phyloP scores from a whole-genome alignment of 2,329 filamentous ascomycete genomes.

The Onygenales sp. region DNA sequence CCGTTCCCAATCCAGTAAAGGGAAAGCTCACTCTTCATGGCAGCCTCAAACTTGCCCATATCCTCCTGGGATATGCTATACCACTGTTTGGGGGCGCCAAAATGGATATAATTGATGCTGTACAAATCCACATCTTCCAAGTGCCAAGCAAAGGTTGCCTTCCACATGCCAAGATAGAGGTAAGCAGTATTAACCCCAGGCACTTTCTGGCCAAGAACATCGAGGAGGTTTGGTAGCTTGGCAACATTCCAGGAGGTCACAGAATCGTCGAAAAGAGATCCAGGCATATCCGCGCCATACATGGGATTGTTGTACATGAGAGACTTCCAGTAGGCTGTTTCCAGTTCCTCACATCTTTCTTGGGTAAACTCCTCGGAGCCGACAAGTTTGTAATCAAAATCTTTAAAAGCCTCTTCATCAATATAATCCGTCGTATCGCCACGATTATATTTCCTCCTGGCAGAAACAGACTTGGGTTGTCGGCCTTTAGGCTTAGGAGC shows the following conservation, averaged over 20 bases:
- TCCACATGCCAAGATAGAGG: conserved; percentile 98
- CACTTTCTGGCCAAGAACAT: conserved; percentile 89
- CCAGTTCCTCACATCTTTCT: conserved; percentile 87
- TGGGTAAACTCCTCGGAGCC: conserved; percentile 75
- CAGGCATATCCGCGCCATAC: conserved; percentile 94
- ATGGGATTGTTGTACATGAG: conserved; percentile 89
- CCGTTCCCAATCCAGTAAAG: neutral
- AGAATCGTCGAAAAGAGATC: conserved; percentile 81
- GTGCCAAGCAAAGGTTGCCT: conserved; percentile 98
- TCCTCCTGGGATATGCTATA: conserved; percentile 98
- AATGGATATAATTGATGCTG: conserved; percentile 99
- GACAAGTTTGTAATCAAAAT: conserved; percentile 84
- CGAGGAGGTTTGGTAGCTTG: conserved; percentile 83
- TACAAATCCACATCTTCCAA: conserved; percentile 97
- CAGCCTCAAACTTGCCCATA: conserved; percentile 80
- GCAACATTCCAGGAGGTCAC: conserved; percentile 88
- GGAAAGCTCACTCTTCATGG: conserved; percentile 62
- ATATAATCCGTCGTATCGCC: conserved; percentile 68
- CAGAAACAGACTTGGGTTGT: conserved; percentile 65
- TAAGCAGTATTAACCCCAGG: conserved; percentile 98
- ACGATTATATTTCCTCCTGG: conserved; percentile 76
- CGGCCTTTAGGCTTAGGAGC: conserved; percentile 41
- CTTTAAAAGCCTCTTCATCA: conserved; percentile 82
- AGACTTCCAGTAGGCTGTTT: conserved; percentile 94
- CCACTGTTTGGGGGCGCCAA: conserved; percentile 98